A percentile compares a stretch with the other conserved stretches of the same genome.
These are phyloP conservation scores for Myriosclerotinia scirpicola DNA, from an alignment of 2,329 filamentous ascomycete genomes.

Conservation along the genomic window DNA sequence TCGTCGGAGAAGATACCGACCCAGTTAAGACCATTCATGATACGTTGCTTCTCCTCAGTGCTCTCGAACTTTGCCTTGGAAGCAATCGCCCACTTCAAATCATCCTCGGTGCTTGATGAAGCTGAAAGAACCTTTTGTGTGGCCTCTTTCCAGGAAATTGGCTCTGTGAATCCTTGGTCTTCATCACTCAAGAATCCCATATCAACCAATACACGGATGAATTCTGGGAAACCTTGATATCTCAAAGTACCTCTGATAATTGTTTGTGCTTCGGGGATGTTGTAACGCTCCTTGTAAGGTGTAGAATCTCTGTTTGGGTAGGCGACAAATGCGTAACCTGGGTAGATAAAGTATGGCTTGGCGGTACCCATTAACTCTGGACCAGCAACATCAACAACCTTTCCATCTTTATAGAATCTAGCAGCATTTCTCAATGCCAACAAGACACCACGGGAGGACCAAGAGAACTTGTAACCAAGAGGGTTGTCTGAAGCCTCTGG, in stretches of 20 bases:
- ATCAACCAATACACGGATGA: slow-evolving; percentile 83
- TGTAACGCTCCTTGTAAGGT: slow-evolving; percentile 82
- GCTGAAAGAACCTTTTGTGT: slow-evolving; percentile 75
- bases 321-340: slow-evolving; percentile 77
- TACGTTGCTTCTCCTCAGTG: slow-evolving; percentile 66
- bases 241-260: slow-evolving; percentile 80
- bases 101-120: slow-evolving; percentile 61
- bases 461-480: slow-evolving; percentile 87
- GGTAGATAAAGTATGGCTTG: slow-evolving; percentile 89
- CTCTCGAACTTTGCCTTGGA: slow-evolving; percentile 72
- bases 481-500: slow-evolving; percentile 81
- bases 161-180: slow-evolving; percentile 59
- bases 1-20: slow-evolving; percentile 66
- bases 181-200: slow-evolving; percentile 83
- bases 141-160: slow-evolving; percentile 80
- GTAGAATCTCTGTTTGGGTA: slow-evolving; percentile 94
- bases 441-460: slow-evolving; percentile 69
- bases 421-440: slow-evolving; percentile 85
- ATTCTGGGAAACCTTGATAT: slow-evolving; percentile 87
- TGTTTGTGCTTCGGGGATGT: slow-evolving; percentile 87
- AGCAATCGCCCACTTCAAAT: slow-evolving; percentile 70
- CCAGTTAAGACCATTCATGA: slow-evolving; percentile 73
- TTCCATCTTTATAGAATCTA: slow-evolving; percentile 77
- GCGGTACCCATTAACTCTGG: slow-evolving; percentile 78
- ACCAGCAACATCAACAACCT: slow-evolving; percentile 64